Conservation (phyloP, 345 rosid genomes). For the Nasturtium officinale region DNA sequence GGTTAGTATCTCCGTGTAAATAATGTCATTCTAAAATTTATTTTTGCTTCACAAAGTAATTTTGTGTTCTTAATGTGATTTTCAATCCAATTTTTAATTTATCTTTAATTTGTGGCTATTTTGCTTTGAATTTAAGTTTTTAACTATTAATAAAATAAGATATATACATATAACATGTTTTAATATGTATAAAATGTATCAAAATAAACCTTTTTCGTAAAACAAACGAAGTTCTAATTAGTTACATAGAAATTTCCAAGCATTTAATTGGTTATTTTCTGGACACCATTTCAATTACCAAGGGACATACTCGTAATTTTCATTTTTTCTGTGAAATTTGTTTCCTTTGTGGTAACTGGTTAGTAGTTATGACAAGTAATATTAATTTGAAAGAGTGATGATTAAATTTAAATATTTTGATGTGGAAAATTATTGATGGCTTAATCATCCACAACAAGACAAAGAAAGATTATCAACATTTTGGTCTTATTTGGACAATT, state of each 20-base stretch:
- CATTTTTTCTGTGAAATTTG: not conserved
- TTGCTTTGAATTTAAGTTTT: no score
- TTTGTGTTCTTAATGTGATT: no score
- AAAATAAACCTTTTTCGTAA: no score
- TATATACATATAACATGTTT: no score
- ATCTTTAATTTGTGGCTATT: no score
- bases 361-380: not conserved
- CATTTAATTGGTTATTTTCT: not conserved
- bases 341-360: not conserved
- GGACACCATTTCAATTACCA: not conserved
- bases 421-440: constrained; percentile 34
- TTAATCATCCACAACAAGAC: constrained; percentile 35
- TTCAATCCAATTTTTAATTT: no score
- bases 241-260: not conserved
- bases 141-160: no score
- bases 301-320: not conserved
- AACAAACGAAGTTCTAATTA: no score
- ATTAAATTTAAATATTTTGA: constrained; percentile 21
- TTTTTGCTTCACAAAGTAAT: no score
- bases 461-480: constrained; percentile 35
- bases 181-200: no score
- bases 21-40: no score
- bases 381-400: not conserved
- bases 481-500: constrained; percentile 40
- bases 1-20: not conserved